Conservation (phyloP, 1,139 yeast species). For the Saccharomycopsis hybrid region DNA sequence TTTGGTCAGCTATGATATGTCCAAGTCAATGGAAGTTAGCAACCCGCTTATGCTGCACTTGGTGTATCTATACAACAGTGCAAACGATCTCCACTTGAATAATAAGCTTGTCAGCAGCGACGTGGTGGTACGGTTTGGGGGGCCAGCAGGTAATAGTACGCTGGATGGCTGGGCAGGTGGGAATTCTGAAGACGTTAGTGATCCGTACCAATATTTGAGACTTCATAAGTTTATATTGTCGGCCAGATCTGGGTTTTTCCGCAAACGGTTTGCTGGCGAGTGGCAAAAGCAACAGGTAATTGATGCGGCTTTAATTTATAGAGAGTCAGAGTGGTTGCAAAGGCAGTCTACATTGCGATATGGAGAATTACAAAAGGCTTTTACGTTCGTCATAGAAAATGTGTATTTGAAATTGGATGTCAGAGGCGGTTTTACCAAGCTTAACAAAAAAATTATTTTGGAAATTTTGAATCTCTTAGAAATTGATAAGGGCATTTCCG, state of each 20-base stretch:
- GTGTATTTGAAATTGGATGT: no score
- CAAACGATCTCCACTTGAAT: neutral
- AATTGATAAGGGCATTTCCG: neutral
- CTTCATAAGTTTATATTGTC: slow-evolving; percentile 31
- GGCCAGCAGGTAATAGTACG: neutral
- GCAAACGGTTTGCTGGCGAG: neutral
- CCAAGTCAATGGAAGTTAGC: slow-evolving; percentile 59
- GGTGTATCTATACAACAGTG: neutral
- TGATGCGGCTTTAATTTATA: no score
- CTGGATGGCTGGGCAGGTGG: no score
- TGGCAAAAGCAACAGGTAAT: neutral
- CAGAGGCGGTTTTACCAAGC: slow-evolving; percentile 1
- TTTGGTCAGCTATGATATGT: slow-evolving; percentile 54
- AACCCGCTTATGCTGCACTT: slow-evolving; percentile 70
- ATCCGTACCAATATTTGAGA: neutral
- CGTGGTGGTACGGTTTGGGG: neutral
- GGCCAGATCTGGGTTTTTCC: slow-evolving; percentile 26
- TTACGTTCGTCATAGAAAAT: no score
- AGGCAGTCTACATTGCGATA: no score
- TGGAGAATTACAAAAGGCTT: no score
- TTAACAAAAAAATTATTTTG: neutral
- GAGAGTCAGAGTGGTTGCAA: no score
- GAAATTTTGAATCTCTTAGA: slow-evolving; percentile 1
- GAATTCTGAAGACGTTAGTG: no score
- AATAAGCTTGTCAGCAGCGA: neutral